phyloP scores from a whole-genome alignment of 2,329 filamentous ascomycete genomes.

The Cordyceps farinosa region DNA sequence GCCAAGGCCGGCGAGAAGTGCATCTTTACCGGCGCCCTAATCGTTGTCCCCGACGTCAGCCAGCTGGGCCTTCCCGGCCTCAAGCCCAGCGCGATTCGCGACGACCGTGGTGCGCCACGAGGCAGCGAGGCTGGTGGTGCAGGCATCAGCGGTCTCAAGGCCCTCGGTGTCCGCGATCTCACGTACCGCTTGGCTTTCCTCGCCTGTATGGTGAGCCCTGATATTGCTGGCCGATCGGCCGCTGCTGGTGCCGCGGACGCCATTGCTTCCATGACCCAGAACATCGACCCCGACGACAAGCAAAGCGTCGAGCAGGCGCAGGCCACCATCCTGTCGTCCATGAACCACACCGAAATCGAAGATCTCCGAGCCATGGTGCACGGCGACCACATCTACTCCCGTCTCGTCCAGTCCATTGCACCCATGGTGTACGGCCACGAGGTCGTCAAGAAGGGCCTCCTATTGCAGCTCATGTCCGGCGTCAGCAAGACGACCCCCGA shows the following conservation, averaged over 20 bases:
- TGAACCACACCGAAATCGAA: slow-evolving; percentile 83
- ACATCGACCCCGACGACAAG: slow-evolving; percentile 60
- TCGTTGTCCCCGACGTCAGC: slow-evolving; percentile 95
- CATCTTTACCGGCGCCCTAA: slow-evolving; percentile 92
- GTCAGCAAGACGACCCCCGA: slow-evolving; percentile 88
- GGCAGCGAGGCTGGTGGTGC: slow-evolving; percentile 77
- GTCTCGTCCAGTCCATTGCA: slow-evolving; percentile 87
- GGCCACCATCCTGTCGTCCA: slow-evolving; percentile 77
- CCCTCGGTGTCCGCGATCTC: slow-evolving; percentile 88
- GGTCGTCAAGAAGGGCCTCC: slow-evolving; percentile 93
- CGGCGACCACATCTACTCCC: slow-evolving; percentile 89
- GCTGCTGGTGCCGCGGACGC: slow-evolving; percentile 69
- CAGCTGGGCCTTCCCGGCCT: slow-evolving; percentile 88
- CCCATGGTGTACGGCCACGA: slow-evolving; percentile 97
- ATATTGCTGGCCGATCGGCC: slow-evolving; percentile 72
- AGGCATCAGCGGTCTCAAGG: slow-evolving; percentile 84
- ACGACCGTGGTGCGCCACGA: slow-evolving; percentile 69
- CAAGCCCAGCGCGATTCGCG: slow-evolving; percentile 76
- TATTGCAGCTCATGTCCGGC: slow-evolving; percentile 94
- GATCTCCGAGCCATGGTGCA: slow-evolving; percentile 93
- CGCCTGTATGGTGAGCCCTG: slow-evolving; percentile 91
- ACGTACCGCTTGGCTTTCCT: slow-evolving; percentile 97
- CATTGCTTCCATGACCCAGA: slow-evolving; percentile 69
- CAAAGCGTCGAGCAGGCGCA: slow-evolving; percentile 82
- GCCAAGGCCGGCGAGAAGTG: slow-evolving; percentile 98